Base-by-base conservation (phyloP, 2,329 filamentous ascomycete genomes). In the Pseudogymnoascus pannorum region DNA sequence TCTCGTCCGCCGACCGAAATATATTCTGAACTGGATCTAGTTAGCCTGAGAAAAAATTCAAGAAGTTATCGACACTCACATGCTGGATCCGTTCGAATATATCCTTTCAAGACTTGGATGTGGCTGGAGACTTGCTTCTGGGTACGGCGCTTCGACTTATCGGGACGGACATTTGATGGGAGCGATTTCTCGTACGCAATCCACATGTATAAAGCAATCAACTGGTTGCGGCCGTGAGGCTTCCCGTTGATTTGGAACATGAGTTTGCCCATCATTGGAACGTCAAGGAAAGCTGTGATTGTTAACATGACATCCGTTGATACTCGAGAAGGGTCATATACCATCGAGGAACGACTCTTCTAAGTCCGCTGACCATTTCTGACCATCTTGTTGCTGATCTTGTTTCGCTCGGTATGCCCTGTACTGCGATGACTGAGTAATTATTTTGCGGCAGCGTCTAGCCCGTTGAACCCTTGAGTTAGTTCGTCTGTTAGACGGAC, bases 121-220 rank as follows among this genome's bases (percentile, higher is more conserved):
- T 88, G 86, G 69, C 85, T 88, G 2, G 85, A 88, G 4, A 88
- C 84, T 68, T 87, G 85, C 71, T 88, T 88, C 61, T 84, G 66
- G 57, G 77, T 68, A 65, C 78, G 70, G 64, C 69, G 71, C 67
- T 78, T 75, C 14, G 71, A 79, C 62, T 79, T 72, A 64, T 78
- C 76, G 2, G 79, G 78, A 42, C 75, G 73, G 57, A 73, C 73
- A 2, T 79, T 79, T 2, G 78, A 75, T 29, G 77, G 75, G 62
- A 82, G 74, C 36, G 64, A 66, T 40, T 69, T 63, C 2, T 64
- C 26, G 35, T 72, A 71, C 8, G 78, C 76, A 63, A 82, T 78
- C 80, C 80, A 87, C 48, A 88, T 79, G 72, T 88, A 88, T 72
- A 87, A 84, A 68, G 80, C 82, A 68, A 89, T 87, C 61, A 89